phyloP scores from a whole-genome alignment of 164 flowering plant species.

The Amborella trichopoda region DNA sequence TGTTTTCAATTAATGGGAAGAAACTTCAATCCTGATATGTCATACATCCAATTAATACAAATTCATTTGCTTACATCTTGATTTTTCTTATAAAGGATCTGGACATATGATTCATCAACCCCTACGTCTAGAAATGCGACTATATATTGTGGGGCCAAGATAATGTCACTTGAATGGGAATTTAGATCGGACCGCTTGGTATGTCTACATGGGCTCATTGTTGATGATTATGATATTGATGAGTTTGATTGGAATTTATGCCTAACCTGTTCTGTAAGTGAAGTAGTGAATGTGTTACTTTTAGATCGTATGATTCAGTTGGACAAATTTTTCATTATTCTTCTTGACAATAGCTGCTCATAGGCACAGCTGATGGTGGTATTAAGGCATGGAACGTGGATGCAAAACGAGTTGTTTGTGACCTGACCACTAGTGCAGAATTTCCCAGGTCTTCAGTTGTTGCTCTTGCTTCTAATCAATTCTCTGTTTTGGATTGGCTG shows the following conservation, averaged over 20 bases:
- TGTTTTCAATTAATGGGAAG: no score
- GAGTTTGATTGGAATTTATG: no score
- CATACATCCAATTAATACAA: no score
- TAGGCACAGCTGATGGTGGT: slow-evolving; percentile 90
- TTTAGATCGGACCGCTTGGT: slow-evolving; percentile 94
- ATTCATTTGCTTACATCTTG: no score
- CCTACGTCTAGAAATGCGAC: slow-evolving; percentile 90
- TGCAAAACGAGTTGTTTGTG: slow-evolving; percentile 97
- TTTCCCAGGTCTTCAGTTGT: slow-evolving; percentile 69
- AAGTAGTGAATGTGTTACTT: no score
- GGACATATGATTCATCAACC: slow-evolving; percentile 85
- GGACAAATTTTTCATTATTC: slow-evolving; percentile 18
- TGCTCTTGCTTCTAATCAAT: no score
- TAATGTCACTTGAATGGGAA: slow-evolving; percentile 95
- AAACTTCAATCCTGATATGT: no score
- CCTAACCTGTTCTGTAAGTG: no score
- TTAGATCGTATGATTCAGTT: no score
- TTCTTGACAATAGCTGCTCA: slow-evolving; percentile 67
- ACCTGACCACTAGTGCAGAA: slow-evolving; percentile 59
- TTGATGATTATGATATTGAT: no score
- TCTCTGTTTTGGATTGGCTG: no score
- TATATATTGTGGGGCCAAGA: slow-evolving; percentile 89
- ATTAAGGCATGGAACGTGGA: slow-evolving; percentile 99
- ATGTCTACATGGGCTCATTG: no score
- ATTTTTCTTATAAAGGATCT: slow-evolving; percentile 77